These are phyloP conservation scores for Arachnopeziza araneosa DNA, from an alignment of 2,329 filamentous ascomycete genomes.

Conservation along the genomic window DNA sequence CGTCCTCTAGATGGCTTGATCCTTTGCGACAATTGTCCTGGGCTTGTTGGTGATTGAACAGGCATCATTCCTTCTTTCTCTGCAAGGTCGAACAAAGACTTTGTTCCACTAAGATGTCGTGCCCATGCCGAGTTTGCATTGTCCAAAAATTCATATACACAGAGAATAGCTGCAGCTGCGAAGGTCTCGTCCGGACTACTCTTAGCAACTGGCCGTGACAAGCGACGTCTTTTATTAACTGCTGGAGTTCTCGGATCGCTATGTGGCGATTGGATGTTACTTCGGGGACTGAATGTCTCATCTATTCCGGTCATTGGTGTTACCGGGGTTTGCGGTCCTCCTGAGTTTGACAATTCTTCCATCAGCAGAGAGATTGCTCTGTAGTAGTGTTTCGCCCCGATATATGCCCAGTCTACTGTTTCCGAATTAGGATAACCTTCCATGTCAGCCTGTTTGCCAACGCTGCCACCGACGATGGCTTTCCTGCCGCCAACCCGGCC, in stretches of 20 bases:
- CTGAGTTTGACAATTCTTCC: constrained; percentile 31
- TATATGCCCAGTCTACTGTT: constrained; percentile 51
- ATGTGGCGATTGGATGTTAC: constrained; percentile 18
- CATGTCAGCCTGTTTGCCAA: constrained; percentile 42
- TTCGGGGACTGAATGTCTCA: constrained; percentile 19
- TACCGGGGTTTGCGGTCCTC: constrained; percentile 18
- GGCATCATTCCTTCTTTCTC: constrained; percentile 42
- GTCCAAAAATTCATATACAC: constrained; percentile 64
- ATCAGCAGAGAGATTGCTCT: constrained; percentile 46
- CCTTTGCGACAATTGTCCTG: constrained; percentile 22
- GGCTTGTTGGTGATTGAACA: constrained; percentile 37
- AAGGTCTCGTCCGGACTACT: constrained; percentile 54
- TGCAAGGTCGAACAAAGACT: constrained; percentile 52
- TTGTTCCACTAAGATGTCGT: constrained; percentile 59
- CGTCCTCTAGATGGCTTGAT: constrained; percentile 46
- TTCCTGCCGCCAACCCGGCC: constrained; percentile 48
- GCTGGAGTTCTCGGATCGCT: constrained; percentile 20
- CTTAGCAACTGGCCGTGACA: constrained; percentile 35
- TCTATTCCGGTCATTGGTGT: constrained; percentile 31
- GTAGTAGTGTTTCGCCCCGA: constrained; percentile 56
- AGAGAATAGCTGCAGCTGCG: constrained; percentile 60
- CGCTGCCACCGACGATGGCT: constrained; percentile 43
- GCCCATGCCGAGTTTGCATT: constrained; percentile 58
- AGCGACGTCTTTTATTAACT: constrained; percentile 35
- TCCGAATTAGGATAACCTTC: constrained; percentile 43